Conservation (phyloP, 208 protist genomes). For the Tritrichomonas foetus region DNA sequence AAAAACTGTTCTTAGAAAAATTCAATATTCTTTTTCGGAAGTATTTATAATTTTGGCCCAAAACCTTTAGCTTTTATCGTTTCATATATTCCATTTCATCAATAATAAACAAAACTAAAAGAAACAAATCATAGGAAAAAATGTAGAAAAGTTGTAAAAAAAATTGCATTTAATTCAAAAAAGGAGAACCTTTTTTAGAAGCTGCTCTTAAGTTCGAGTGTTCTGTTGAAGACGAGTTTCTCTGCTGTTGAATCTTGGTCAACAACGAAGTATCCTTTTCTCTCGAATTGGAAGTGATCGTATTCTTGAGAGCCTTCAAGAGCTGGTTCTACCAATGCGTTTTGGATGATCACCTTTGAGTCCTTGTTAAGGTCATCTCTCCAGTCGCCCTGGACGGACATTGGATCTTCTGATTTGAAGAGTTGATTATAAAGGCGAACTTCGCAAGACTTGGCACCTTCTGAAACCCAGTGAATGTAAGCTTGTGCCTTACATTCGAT, state of each 20-base stretch:
- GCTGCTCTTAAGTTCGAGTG: conserved; percentile 64
- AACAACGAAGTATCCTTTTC: conserved; percentile 73
- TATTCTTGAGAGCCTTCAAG: conserved; percentile 46
- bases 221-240: conserved; percentile 75
- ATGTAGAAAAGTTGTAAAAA: too few relatives aligned
- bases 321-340: conserved; percentile 54
- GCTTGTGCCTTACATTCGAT: background rate
- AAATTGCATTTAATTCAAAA: too few relatives aligned
- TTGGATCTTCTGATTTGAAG: conserved; percentile 60
- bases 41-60: too few relatives aligned
- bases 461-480: conserved; percentile 65
- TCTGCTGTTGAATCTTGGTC: conserved; percentile 65
- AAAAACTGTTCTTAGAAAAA: too few relatives aligned
- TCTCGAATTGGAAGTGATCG: conserved; percentile 76
- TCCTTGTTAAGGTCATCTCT: conserved; percentile 66
- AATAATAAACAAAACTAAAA: too few relatives aligned
- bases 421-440: conserved; percentile 67
- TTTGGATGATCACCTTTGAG: conserved; percentile 51
- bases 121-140: too few relatives aligned
- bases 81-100: too few relatives aligned
- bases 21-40: too few relatives aligned
- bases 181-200: too few relatives aligned
- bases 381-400: conserved; percentile 49
- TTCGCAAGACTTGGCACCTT: conserved; percentile 44
- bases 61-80: too few relatives aligned